A percentile compares a stretch with the other conserved stretches of the same genome.
phyloP scores from a whole-genome alignment of 345 rosid genomes.

The Clausena lansium region DNA sequence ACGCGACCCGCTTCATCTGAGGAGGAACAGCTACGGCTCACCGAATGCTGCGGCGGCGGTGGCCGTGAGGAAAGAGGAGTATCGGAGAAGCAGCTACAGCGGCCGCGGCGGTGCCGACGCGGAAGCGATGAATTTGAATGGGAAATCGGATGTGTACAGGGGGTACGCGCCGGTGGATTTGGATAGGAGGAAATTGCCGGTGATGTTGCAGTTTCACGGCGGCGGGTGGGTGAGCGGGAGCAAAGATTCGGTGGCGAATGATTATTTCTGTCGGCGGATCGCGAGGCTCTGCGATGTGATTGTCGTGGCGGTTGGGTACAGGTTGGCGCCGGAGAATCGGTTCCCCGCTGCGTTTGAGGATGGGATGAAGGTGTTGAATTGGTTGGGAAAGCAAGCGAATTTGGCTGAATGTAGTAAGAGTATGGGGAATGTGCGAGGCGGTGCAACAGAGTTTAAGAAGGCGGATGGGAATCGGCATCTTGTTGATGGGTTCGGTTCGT shows the following conservation, averaged over 20 bases:
- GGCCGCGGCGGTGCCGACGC: constrained; percentile 37
- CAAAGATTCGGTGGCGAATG: constrained; percentile 86
- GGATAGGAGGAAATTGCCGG: constrained; percentile 54
- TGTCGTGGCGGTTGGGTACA: constrained; percentile 87
- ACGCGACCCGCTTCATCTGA: constrained; percentile 10
- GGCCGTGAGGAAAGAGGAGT: neutral
- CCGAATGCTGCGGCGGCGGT: constrained; percentile 16
- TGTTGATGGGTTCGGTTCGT: constrained; percentile 80
- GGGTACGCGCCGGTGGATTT: constrained; percentile 64
- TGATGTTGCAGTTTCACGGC: constrained; percentile 90
- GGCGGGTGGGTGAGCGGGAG: constrained; percentile 98
- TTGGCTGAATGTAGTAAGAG: constrained; percentile 81
- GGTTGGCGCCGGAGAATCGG: constrained; percentile 88
- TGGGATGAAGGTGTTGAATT: constrained; percentile 74
- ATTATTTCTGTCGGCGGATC: constrained; percentile 72
- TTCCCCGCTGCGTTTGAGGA: constrained; percentile 89
- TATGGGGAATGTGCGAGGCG: constrained; percentile 46
- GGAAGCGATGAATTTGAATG: constrained; percentile 35
- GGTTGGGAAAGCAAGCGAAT: constrained; percentile 97
- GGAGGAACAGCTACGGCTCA: constrained; percentile 58
- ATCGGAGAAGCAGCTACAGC: constrained; percentile 47
- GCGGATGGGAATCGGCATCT: constrained; percentile 59
- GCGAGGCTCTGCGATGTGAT: constrained; percentile 80
- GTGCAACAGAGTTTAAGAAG: constrained; percentile 58
- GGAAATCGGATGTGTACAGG: constrained; percentile 57